Conservation (phyloP, 2,329 filamentous ascomycete genomes). For the Aureobasidium sp. region DNA sequence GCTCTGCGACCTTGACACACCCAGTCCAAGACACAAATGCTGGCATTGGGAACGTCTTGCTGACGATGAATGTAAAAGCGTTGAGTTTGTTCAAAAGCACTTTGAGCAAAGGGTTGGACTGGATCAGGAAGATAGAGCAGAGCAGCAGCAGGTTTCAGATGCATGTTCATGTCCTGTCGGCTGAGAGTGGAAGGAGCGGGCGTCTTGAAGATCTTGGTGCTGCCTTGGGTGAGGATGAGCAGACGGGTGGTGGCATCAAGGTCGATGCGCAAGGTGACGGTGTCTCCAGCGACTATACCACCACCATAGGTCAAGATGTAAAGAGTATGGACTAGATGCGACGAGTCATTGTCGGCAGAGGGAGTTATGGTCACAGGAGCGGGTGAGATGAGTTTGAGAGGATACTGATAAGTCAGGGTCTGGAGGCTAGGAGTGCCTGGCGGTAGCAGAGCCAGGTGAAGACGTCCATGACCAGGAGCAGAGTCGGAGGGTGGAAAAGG, state of each 20-base stretch:
- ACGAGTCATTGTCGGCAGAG: constrained; percentile 3
- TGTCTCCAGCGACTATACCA: constrained; percentile 82
- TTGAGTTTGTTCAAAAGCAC: constrained; percentile 78
- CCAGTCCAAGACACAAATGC: constrained; percentile 86
- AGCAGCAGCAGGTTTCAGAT: constrained; percentile 43
- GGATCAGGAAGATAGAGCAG: constrained; percentile 75
- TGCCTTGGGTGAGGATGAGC: constrained; percentile 58
- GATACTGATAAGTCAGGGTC: constrained; percentile 81
- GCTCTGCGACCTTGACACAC: constrained; percentile 81
- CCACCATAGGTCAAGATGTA: constrained; percentile 94
- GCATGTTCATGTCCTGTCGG: constrained; percentile 38
- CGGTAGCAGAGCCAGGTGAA: constrained; percentile 67
- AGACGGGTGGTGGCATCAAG: constrained; percentile 61
- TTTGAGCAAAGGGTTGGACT: constrained; percentile 80
- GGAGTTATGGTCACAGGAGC: constrained; percentile 50
- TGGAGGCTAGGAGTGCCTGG: constrained; percentile 64
- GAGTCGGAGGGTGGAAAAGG: constrained; percentile 72
- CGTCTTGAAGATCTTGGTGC: constrained; percentile 94
- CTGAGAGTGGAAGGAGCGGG: constrained; percentile 37
- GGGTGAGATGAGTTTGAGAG: constrained; percentile 85
- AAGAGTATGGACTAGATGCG: constrained; percentile 54
- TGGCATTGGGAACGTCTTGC: constrained; percentile 32
- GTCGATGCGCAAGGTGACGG: constrained; percentile 64
- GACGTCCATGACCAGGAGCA: constrained; percentile 67
- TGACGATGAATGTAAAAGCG: constrained; percentile 56